Evolutionary conservation across 768 basidiomycete genomes (phyloP), one percentile per base, ranked within the genome.

Genomic region (Trametes cinnabarina): DNA sequence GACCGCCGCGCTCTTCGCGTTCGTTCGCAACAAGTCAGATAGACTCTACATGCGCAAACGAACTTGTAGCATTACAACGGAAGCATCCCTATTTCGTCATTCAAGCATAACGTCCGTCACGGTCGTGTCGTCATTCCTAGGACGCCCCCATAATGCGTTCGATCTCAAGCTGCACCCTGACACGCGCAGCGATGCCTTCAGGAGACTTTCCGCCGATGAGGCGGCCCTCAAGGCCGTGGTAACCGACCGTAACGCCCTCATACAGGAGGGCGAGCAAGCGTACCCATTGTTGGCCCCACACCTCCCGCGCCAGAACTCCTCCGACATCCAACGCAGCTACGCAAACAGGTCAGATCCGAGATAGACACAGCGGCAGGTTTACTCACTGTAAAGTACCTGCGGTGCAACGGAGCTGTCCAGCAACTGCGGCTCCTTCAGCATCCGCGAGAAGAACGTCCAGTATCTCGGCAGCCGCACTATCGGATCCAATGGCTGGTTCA

Each of bases 281-380:
- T 57, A 85, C 72, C 84, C 88, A 92, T 69, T 92, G 90, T 37
- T 76, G 72, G n/a, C 90, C 90, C 85, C 87, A 92, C 9, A 88
- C 72, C 25, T 76, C 71, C 54, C 75, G 75, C 9, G 86, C 87
- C 47, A 83, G 76, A 23, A 75, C 60, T 3, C 91, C 89, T 63
- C 86, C 77, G 28, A 90, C 87, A 50, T 90, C 88, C 23, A 92
- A 70, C 17, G 81, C 90, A 63, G 82, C 90, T 92, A 58, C 20
- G 55, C 23, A 7, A 41, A 40, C 15, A 8, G 41, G 40, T 62
- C 56, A 47, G 68, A 25, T 34, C 62, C 48, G 62, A 58, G 52
- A 30, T 12, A n/a, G 2, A 30, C 28, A n/a, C 5, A 35, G 3
- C 17, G 35, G 8, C 51, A 15, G 23, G 3, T 12, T 7, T 12